Base-by-base conservation (phyloP, 805 yeast genomes). In the Dipodascopsis uninucleata region DNA sequence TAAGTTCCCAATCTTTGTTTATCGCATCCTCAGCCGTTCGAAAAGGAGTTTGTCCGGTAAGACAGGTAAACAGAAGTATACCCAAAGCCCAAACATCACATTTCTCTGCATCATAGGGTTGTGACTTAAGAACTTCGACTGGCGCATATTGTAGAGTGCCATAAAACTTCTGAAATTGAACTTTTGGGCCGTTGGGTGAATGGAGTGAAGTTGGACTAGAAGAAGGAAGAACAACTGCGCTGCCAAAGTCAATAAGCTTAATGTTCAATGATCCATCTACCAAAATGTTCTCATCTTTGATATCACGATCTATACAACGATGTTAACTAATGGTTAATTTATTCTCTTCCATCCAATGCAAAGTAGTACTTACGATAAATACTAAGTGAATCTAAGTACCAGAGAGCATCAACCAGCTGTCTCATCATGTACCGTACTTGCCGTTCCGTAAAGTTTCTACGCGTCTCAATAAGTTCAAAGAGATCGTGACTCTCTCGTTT, bases 251-350 rank as follows among this genome's bases (percentile, higher is more conserved):
- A 60, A 85, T 85, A 50, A 85, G 66, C 60, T 85, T 85, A 40
- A 83, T 80, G 37, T 80, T 74, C 5, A 88, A 87, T 47, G 80
- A 72, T 43, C 80, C 79, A 59, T 86, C 94, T 37, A 86, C 82
- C 57, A 85, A 83, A 41, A 85, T 75, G 58, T 85, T 85, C 54
- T 85, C 95, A 63, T 85, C 95, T 59, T 85, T 85, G 54, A 85
- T 82, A 61, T 85, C 95, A 5, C 56, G 54, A 29, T 51, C 49
- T 38, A 14, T n/a, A 18, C 5, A 16, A 9, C 23, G 24, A 28
- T n/a, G 23, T 23, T 6, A 17, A 16, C n/a, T 10, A 25, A 21
- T 4, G 10, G n/a, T 12, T 26, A 26, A 26, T 12, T 14, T 12
- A 26, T 12, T 14, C 14, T 12, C 12, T 12, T 14, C 29, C 12